These are phyloP conservation scores for Dipteronia dyeriana DNA, from an alignment of 345 rosid genomes.

Conservation along the genomic window DNA sequence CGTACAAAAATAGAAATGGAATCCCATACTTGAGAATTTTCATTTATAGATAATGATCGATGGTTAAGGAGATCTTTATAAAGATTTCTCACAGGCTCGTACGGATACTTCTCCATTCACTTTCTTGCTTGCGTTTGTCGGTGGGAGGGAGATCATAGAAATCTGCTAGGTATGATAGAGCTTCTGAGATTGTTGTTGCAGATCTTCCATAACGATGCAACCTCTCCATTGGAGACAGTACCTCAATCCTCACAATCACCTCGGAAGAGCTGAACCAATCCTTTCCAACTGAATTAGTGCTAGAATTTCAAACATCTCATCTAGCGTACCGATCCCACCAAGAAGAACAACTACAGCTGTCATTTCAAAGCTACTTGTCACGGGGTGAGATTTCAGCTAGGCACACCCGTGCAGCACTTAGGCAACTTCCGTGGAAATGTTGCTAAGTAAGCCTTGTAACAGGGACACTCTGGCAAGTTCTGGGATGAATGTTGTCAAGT, in stretches of 20 bases:
- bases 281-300: conserved; percentile 80
- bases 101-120: conserved; percentile 18
- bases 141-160: conserved; percentile 52
- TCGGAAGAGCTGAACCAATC: conserved; percentile 70
- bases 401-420: no score
- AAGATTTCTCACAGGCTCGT: background rate
- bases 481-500: no score
- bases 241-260: conserved; percentile 74
- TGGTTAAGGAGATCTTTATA: background rate
- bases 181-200: conserved; percentile 73
- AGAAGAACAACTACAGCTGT: conserved; percentile 86
- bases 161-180: conserved; percentile 62
- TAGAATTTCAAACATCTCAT: conserved; percentile 84
- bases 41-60: no score
- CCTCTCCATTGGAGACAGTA: conserved; percentile 70
- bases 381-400: no score
- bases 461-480: no score
- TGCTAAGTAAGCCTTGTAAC: no score
- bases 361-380: conserved; percentile 47
- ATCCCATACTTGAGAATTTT: no score
- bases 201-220: conserved; percentile 75
- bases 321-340: conserved; percentile 91
- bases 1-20: no score
- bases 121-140: conserved; percentile 13
- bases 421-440: no score